phyloP scores from a whole-genome alignment of 2,329 filamentous ascomycete species.

The Sphaerostilbella broomeana region DNA sequence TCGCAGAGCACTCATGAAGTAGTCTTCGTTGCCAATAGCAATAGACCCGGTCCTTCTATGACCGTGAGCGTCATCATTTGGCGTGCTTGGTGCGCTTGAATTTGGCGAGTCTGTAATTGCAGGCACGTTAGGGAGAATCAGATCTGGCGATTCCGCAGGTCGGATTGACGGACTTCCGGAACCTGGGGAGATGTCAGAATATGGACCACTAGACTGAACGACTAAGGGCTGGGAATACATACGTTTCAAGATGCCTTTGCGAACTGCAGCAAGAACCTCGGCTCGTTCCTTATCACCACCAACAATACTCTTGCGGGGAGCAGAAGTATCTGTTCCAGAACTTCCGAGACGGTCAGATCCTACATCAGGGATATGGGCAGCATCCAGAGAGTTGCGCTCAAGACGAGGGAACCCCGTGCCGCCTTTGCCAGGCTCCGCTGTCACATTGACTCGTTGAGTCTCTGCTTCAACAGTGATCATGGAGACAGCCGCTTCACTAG shows the following conservation, averaged over 20 bases:
- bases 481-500: slow-evolving; percentile 77
- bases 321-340: slow-evolving; percentile 54
- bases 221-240: slow-evolving; percentile 22
- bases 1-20: slow-evolving; percentile 73
- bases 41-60: slow-evolving; percentile 64
- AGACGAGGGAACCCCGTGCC: slow-evolving; percentile 78
- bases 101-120: slow-evolving; percentile 69
- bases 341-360: slow-evolving; percentile 47
- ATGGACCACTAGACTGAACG: neutral
- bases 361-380: slow-evolving; percentile 40
- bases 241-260: slow-evolving; percentile 95
- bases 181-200: slow-evolving; percentile 34
- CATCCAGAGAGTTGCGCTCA: slow-evolving; percentile 75
- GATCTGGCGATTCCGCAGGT: slow-evolving; percentile 50
- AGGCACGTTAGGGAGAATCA: slow-evolving; percentile 56
- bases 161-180: slow-evolving; percentile 62
- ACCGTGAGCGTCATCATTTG: slow-evolving; percentile 65
- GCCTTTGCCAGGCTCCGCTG: slow-evolving; percentile 61
- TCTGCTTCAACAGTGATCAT: slow-evolving; percentile 96
- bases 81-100: slow-evolving; percentile 83
- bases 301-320: slow-evolving; percentile 77
- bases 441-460: slow-evolving; percentile 74
- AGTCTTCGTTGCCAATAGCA: slow-evolving; percentile 75
- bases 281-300: slow-evolving; percentile 85
- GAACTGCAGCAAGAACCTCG: slow-evolving; percentile 84